These are phyloP conservation scores for Apophysomyces ossiformis DNA, from an alignment of 371 early-diverging fungal genomes.

Conservation along the genomic window DNA sequence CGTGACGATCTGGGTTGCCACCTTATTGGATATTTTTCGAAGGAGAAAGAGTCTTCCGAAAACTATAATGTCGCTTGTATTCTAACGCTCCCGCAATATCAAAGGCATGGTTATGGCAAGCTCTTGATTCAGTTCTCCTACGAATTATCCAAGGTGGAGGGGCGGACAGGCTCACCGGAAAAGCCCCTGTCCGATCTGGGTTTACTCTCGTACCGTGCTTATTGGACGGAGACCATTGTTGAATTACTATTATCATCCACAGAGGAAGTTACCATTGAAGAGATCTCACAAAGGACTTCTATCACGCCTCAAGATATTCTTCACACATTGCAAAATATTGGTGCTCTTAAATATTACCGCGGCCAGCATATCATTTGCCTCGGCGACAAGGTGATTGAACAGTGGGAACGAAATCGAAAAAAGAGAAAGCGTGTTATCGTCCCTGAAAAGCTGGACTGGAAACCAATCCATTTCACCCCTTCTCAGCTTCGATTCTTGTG, in stretches of 20 bases:
- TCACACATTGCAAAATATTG: constrained; percentile 91
- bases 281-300: constrained; percentile 82
- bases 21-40: constrained; percentile 99
- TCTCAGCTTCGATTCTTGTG: constrained; percentile 78
- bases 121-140: constrained; percentile 98
- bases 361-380: constrained; percentile 93
- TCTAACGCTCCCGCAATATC: constrained; percentile 98
- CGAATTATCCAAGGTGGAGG: constrained; percentile 95
- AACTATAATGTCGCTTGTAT: constrained; percentile 99
- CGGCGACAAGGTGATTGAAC: constrained; percentile 86
- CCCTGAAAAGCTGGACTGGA: constrained; percentile 78
- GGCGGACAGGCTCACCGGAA: constrained; percentile 97
- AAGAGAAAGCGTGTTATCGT: constrained; percentile 81
- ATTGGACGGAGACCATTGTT: constrained; percentile 93
- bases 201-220: constrained; percentile 92
- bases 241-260: constrained; percentile 54
- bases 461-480: constrained; percentile 78
- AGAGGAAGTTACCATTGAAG: constrained; percentile 74
- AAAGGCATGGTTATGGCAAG: constrained; percentile 98
- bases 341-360: constrained; percentile 93
- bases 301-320: constrained; percentile 95
- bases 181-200: constrained; percentile 99
- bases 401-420: constrained; percentile 72
- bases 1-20: constrained; percentile 86
- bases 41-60: constrained; percentile 96